Evolutionary conservation across 1,139 yeast genomes (phyloP).

Genomic region (Barnettozyma hawaiiensis): DNA sequence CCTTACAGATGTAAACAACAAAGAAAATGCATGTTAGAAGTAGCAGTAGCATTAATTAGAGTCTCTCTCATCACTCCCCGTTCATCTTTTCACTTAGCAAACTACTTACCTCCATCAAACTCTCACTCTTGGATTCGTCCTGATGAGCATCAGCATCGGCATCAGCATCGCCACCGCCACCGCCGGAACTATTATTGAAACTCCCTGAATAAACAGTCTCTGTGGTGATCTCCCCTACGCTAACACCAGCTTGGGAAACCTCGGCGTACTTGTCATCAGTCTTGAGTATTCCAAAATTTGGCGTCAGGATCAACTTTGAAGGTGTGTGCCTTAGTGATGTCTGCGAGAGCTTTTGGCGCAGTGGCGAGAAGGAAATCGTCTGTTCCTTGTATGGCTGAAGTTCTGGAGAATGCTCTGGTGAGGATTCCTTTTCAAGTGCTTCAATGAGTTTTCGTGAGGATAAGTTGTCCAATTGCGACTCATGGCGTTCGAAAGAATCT

Average conservation of each 20-base stretch:
- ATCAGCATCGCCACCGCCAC: no score
- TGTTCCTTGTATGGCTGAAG: conserved; percentile 1
- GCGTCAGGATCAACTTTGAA: conserved; percentile 19
- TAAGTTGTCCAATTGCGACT: conserved; percentile 13
- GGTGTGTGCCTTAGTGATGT: not conserved
- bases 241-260: conserved; percentile 1
- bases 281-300: conserved; percentile 5
- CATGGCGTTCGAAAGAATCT: conserved; percentile 22
- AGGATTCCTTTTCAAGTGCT: not conserved
- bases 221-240: conserved; percentile 21
- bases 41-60: not conserved
- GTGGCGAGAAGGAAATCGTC: not conserved
- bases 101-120: conserved; percentile 8
- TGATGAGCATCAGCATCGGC: no score
- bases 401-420: not conserved
- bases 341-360: not conserved
- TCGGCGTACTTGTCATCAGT: conserved; percentile 9
- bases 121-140: not conserved
- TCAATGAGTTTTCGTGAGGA: conserved; percentile 1
- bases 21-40: not conserved
- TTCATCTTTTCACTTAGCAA: conserved; percentile 2
- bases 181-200: not conserved
- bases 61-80: not conserved
- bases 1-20: not conserved
- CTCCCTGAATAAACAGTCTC: conserved; percentile 22